Evolutionary conservation across 2,329 filamentous ascomycete genomes (phyloP).

Genomic region (Penicillium digitatum): DNA sequence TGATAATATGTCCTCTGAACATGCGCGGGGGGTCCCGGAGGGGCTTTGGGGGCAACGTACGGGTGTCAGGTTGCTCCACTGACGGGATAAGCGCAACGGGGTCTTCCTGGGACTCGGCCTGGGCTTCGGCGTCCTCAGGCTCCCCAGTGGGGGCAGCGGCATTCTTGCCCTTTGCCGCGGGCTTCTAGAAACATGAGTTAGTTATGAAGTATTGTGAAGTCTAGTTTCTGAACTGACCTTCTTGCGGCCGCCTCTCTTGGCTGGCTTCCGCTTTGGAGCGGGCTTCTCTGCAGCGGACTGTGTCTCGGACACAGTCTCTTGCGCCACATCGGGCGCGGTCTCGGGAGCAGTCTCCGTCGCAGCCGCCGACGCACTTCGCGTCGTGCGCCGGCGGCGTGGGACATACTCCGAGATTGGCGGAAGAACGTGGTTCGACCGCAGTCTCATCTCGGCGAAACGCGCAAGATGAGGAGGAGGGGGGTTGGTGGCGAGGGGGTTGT

Average conservation of each 20-base stretch:
- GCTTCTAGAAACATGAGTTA: background rate
- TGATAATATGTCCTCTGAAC: background rate
- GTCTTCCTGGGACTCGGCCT: background rate
- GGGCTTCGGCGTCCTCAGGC: too few relatives aligned
- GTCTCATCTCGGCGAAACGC: conserved; percentile 31
- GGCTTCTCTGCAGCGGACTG: conserved; percentile 2
- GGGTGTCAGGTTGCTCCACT: background rate
- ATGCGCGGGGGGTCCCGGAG: background rate
- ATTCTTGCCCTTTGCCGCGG: background rate
- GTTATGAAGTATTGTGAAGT: background rate
- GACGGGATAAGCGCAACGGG: background rate
- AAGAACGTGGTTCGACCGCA: conserved; percentile 39
- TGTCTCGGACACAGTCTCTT: conserved; percentile 1
- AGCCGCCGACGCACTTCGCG: conserved; percentile 18
- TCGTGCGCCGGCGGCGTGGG: conserved; percentile 16
- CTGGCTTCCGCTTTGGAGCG: conserved; percentile 1
- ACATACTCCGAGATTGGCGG: conserved; percentile 23
- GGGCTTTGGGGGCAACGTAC: background rate
- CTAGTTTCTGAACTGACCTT: background rate
- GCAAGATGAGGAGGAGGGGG: background rate
- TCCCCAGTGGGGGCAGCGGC: background rate
- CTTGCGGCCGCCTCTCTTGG: background rate
- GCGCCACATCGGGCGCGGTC: background rate
- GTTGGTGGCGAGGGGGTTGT: background rate
- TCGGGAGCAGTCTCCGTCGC: background rate